Evolutionary conservation across 176 grass and related monocot species (phyloP).

Genomic region (Aegilops umbellulata): DNA sequence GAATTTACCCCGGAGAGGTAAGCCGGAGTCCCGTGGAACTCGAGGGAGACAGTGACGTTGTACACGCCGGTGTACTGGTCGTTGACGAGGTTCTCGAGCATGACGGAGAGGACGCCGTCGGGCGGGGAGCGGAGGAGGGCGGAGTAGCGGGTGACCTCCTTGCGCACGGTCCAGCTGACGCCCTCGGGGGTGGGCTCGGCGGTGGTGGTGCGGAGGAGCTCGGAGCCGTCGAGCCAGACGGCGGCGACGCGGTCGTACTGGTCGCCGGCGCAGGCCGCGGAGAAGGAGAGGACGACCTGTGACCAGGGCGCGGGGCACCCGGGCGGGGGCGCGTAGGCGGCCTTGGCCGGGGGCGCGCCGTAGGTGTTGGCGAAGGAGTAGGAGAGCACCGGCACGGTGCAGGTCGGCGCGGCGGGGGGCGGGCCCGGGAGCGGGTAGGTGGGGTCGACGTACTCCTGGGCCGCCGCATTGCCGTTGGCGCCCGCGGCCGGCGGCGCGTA

Average conservation of each 20-base stretch:
- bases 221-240: slow-evolving; percentile 75
- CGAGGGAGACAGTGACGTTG: slow-evolving; percentile 70
- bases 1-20: neutral
- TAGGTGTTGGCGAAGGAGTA: slow-evolving; percentile 84
- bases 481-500: neutral
- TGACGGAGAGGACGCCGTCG: slow-evolving; percentile 52
- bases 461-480: neutral
- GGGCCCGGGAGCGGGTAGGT: slow-evolving; percentile 42
- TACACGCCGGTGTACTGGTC: slow-evolving; percentile 67
- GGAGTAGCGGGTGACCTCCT: slow-evolving; percentile 69
- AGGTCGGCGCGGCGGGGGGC: slow-evolving; percentile 18
- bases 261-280: slow-evolving; percentile 56
- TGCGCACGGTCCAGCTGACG: slow-evolving; percentile 72
- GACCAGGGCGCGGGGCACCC: slow-evolving; percentile 65
- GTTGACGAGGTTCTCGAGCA: slow-evolving; percentile 97
- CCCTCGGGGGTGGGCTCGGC: slow-evolving; percentile 64
- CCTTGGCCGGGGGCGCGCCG: slow-evolving; percentile 46
- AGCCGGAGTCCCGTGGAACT: slow-evolving; percentile 49
- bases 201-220: slow-evolving; percentile 92
- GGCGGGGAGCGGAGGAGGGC: slow-evolving; percentile 53
- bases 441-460: slow-evolving; percentile 67
- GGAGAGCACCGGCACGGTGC: slow-evolving; percentile 60
- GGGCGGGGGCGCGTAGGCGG: slow-evolving; percentile 47
- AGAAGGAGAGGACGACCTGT: slow-evolving; percentile 71
- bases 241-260: slow-evolving; percentile 93